Evolutionary conservation across 192 early-diverging fungal species (phyloP).

Genomic region (Backusella tuberculispora): DNA sequence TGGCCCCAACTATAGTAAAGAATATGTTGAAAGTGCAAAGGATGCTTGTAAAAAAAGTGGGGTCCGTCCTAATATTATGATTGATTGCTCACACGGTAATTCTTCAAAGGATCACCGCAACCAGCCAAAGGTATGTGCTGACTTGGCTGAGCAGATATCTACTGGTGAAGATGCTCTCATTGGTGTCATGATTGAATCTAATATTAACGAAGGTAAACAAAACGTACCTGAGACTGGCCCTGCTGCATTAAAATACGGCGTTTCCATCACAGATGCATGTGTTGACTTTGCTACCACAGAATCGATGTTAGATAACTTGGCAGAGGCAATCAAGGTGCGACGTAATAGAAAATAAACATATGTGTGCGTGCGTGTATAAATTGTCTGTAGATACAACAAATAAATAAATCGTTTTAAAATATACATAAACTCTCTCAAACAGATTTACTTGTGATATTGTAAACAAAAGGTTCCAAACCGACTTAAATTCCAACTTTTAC

Average conservation of each 20-base stretch:
- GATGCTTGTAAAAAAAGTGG: slow-evolving; percentile 66
- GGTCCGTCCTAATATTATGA: slow-evolving; percentile 78
- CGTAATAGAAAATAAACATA: slow-evolving; percentile 33
- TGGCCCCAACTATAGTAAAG: slow-evolving; percentile 87
- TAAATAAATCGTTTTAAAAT: background rate
- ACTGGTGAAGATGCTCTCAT: slow-evolving; percentile 66
- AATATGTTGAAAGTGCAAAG: slow-evolving; percentile 60
- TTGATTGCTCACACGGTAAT: slow-evolving; percentile 97
- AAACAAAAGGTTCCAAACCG: too few relatives aligned
- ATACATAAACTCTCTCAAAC: background rate
- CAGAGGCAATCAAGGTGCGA: slow-evolving; percentile 73
- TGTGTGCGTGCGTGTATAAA: background rate
- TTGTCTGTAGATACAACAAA: too few relatives aligned
- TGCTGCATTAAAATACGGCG: slow-evolving; percentile 79
- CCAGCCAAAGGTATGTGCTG: slow-evolving; percentile 75
- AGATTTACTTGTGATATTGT: too few relatives aligned
- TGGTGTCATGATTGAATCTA: slow-evolving; percentile 96
- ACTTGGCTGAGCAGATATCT: slow-evolving; percentile 75
- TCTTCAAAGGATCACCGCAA: slow-evolving; percentile 86
- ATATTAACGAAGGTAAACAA: slow-evolving; percentile 89
- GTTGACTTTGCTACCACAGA: slow-evolving; percentile 85
- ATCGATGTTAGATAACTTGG: slow-evolving; percentile 75
- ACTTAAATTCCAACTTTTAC: too few relatives aligned
- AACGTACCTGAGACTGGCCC: slow-evolving; percentile 73
- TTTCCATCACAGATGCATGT: slow-evolving; percentile 94